Percentiles rank a stretch among this genome's conserved stretches.
Evolutionary conservation across 2,329 filamentous ascomycete species (phyloP).

Genomic region (Dryadomyces quercus-mongolicae): DNA sequence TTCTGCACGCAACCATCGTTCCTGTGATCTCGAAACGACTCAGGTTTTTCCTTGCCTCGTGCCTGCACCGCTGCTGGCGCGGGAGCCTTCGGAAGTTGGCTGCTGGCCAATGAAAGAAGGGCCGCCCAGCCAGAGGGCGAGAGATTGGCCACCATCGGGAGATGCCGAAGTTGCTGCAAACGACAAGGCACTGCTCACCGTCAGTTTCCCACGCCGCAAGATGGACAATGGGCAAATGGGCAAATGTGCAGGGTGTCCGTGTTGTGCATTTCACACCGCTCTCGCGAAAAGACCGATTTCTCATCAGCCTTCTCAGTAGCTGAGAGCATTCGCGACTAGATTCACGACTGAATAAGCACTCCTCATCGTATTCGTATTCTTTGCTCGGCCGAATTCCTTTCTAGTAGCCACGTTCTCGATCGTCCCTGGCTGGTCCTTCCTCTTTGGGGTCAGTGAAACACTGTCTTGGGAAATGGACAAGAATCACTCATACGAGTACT

Average conservation of each 20-base stretch:
- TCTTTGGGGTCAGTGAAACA: not conserved
- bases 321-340: no score
- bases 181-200: no score
- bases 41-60: not conserved
- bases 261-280: no score
- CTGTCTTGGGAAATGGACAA: not conserved
- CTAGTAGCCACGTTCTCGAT: not conserved
- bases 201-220: no score
- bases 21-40: not conserved
- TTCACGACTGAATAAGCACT: no score
- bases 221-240: no score
- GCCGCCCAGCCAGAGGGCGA: not conserved
- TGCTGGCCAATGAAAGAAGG: not conserved
- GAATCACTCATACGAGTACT: not conserved
- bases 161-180: not conserved
- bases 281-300: no score
- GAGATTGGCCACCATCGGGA: not conserved
- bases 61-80: no score
- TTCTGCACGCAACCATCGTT: not conserved
- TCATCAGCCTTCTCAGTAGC: no score
- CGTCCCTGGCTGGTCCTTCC: not conserved
- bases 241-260: no score
- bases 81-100: not conserved
- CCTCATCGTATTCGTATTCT: no score
- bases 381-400: no score